A percentile compares a stretch with the other conserved stretches of the same genome.
These are phyloP conservation scores for Syzygium malaccense DNA, from an alignment of 441 rosid genomes.

Conservation along the genomic window DNA sequence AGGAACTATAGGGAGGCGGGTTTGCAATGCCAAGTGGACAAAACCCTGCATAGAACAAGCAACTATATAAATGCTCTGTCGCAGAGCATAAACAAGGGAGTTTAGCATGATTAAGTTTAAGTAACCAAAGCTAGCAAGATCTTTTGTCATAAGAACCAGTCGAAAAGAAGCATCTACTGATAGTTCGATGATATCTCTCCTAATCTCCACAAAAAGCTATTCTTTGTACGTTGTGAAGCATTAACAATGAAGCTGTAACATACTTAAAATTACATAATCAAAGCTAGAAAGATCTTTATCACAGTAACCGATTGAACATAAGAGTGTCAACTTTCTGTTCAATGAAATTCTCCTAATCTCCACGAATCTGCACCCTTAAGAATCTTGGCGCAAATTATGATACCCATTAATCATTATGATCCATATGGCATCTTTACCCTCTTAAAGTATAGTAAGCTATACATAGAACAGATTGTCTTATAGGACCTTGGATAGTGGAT, in stretches of 20 bases:
- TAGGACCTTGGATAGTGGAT: background rate
- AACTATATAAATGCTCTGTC: background rate
- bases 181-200: background rate
- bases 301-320: background rate
- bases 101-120: background rate
- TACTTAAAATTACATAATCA: background rate
- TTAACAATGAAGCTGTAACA: background rate
- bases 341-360: background rate
- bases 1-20: slow-evolving; percentile 44
- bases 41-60: slow-evolving; percentile 37
- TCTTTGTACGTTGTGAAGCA: background rate
- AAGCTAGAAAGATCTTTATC: background rate
- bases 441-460: background rate
- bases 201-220: background rate
- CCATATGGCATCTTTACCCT: background rate
- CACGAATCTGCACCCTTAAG: background rate
- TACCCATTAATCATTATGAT: background rate
- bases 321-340: background rate
- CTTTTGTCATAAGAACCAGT: background rate
- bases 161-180: background rate
- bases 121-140: background rate
- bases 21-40: slow-evolving; percentile 45
- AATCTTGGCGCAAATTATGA: background rate
- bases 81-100: background rate
- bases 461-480: background rate